Evolutionary conservation across 2,329 filamentous ascomycete genomes (phyloP).

Genomic region (Knufia petricola): DNA sequence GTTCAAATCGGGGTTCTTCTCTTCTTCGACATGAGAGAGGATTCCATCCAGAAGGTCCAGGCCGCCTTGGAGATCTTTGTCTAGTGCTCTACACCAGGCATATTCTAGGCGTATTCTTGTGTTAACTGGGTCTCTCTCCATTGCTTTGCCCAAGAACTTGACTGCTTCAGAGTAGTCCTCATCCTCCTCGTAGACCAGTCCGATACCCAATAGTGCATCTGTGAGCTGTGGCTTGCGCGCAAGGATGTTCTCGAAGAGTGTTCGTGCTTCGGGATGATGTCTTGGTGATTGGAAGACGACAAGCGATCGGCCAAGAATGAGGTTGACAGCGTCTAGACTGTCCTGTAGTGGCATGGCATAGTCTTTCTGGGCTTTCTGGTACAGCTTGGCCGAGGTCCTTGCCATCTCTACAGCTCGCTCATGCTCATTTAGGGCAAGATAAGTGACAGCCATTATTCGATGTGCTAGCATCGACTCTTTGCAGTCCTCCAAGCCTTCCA

Average conservation of each 20-base stretch:
- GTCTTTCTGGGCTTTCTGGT: conserved; percentile 34
- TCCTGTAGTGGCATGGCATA: conserved; percentile 62
- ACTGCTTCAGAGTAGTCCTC: conserved; percentile 77
- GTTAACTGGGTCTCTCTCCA: conserved; percentile 63
- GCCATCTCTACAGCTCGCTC: conserved; percentile 70
- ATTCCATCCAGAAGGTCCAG: conserved; percentile 61
- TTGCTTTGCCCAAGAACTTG: conserved; percentile 66
- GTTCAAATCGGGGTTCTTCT: conserved; percentile 52
- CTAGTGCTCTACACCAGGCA: conserved; percentile 83
- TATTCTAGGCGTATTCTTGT: conserved; percentile 73
- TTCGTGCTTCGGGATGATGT: conserved; percentile 78
- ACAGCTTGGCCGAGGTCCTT: conserved; percentile 37
- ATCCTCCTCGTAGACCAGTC: conserved; percentile 85
- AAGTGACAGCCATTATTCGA: conserved; percentile 73
- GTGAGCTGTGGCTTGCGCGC: conserved; percentile 66
- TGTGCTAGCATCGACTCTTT: conserved; percentile 70
- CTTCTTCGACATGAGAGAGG: conserved; percentile 53
- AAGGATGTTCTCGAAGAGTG: conserved; percentile 75
- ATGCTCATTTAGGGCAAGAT: conserved; percentile 74
- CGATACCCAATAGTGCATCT: conserved; percentile 75
- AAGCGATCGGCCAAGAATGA: conserved; percentile 74
- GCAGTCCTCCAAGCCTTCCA: conserved; percentile 55
- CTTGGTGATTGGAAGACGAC: conserved; percentile 85
- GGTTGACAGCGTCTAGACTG: conserved; percentile 62
- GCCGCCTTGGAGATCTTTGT: conserved; percentile 62